Base-by-base conservation (phyloP, 345 rosid species). In the Microthlaspi erraticum region DNA sequence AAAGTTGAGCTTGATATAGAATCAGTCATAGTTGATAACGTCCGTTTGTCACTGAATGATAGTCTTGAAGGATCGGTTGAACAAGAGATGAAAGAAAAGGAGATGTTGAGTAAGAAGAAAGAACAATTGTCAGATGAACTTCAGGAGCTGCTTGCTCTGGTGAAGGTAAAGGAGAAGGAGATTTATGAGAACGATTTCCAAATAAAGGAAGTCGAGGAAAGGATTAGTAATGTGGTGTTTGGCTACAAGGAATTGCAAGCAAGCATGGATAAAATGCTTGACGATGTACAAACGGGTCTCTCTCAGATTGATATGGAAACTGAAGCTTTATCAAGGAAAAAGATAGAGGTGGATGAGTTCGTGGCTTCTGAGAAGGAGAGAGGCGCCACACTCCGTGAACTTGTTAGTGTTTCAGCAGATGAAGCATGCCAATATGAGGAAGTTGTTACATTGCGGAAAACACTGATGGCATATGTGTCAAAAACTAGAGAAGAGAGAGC, bases 1-100 rank as follows among this genome's bases (percentile, higher is more conserved):
- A 89, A 83, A 83, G 73, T 92, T 5, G 91, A 87, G 68, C 64
- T 88, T 52, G 88, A 84, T 75, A 85, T 92, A 23, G 82, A 85
- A 72, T 84, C 89, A 2, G 78, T 78, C 37, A 49, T 89, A 44
- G 82, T 89, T 39, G 81, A 75, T 69, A 90, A 87, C 16, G 85
- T 91, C 57, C 80, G 83, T 14, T 72, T 57, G 19, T 74, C 64
- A 2, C 64, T 88, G 59, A 79, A 71, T 50, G 57, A 64, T 77
- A 83, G 85, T 43, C 83, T 88, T 8, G 86, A 84, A 39, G 80
- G 81, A 64, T 82, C 80, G 2, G 78, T 84, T 50, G 77, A 83
- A 38, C 83, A 84, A 76, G 96, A 86, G 32, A 76, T 38, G 72
- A 81, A 65, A 70, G 88, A 88, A 60, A 87, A 81, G 57, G 87